phyloP scores from a whole-genome alignment of 2,329 filamentous ascomycete genomes.

The Diaporthe eres region DNA sequence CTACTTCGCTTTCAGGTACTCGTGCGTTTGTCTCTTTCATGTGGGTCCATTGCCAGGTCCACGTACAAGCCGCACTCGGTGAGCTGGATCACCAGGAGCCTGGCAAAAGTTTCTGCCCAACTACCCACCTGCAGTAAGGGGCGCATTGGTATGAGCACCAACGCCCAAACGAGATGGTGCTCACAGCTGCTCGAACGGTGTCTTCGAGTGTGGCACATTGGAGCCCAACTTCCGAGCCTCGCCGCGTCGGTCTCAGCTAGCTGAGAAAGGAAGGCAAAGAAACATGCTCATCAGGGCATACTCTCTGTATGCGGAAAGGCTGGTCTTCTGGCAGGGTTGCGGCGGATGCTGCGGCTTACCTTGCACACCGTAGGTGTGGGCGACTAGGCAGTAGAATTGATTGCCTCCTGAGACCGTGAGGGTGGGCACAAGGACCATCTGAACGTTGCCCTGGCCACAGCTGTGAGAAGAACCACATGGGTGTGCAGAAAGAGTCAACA shows the following conservation, averaged over 20 bases:
- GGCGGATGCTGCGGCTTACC: constrained; percentile 12
- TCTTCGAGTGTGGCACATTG: constrained; percentile 10
- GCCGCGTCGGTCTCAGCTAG: not conserved
- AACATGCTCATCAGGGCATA: not conserved
- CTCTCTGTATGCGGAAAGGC: not conserved
- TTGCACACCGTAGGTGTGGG: constrained; percentile 18
- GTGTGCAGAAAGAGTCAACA: not conserved
- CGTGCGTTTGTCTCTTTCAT: not conserved
- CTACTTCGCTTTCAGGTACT: not conserved
- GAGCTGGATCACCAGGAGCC: not conserved
- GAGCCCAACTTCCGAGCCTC: constrained; percentile 17
- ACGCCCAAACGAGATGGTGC: not conserved
- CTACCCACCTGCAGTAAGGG: constrained; percentile 10
- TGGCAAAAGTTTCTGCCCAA: constrained; percentile 16
- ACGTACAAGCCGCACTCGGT: not conserved
- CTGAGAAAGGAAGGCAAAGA: constrained; percentile 13
- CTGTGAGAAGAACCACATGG: not conserved
- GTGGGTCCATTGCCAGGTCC: not conserved
- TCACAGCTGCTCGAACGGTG: constrained; percentile 10
- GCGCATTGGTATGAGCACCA: not conserved
- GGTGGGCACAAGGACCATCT: constrained; percentile 17
- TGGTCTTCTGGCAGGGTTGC: constrained; percentile 12
- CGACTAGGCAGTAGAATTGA: constrained; percentile 20
- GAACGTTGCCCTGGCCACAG: constrained; percentile 14
- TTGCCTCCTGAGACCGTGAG: constrained; percentile 18